Evolutionary conservation across 768 basidiomycete species (phyloP).

Genomic region (Chalciporus sphaerocephalus): DNA sequence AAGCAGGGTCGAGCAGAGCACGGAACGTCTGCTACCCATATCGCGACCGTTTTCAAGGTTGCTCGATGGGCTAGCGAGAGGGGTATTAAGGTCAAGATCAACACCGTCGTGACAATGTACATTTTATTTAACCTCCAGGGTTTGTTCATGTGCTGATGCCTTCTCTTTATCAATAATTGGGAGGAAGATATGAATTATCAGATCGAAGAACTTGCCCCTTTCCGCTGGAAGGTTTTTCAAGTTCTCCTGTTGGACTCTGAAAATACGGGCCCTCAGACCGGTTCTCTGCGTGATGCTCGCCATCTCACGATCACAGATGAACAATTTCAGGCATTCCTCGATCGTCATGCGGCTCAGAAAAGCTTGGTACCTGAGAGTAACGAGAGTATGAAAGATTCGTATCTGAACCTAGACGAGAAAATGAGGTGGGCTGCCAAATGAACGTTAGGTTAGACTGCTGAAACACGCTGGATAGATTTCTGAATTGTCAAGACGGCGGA

Average conservation of each 20-base stretch:
- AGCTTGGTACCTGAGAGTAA: slow-evolving; percentile 38
- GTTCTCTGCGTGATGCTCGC: slow-evolving; percentile 33
- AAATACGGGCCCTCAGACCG: slow-evolving; percentile 31
- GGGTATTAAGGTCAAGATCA: slow-evolving; percentile 38
- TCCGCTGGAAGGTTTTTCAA: slow-evolving; percentile 42
- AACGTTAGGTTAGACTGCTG: not conserved
- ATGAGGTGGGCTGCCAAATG: slow-evolving; percentile 29
- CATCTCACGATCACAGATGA: slow-evolving; percentile 32
- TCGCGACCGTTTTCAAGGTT: slow-evolving; percentile 33
- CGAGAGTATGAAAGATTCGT: slow-evolving; percentile 38
- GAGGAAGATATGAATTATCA: slow-evolving; percentile 39
- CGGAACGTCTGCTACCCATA: slow-evolving; percentile 28
- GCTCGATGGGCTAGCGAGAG: slow-evolving; percentile 33
- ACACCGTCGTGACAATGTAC: slow-evolving; percentile 32
- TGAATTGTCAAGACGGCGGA: slow-evolving; percentile 34
- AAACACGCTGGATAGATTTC: slow-evolving; percentile 19
- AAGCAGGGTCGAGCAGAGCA: slow-evolving; percentile 33
- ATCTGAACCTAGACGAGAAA: slow-evolving; percentile 36
- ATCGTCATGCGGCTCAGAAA: slow-evolving; percentile 29
- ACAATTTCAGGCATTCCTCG: slow-evolving; percentile 35
- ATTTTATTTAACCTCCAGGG: not conserved
- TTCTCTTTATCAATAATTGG: slow-evolving; percentile 32
- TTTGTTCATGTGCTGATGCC: not conserved
- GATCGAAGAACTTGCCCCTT: slow-evolving; percentile 31
- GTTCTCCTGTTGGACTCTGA: slow-evolving; percentile 35